Percentiles rank a stretch among this genome's conserved stretches.
Conservation (phyloP, 2,329 filamentous ascomycete species). For the Ustulina deusta region DNA sequence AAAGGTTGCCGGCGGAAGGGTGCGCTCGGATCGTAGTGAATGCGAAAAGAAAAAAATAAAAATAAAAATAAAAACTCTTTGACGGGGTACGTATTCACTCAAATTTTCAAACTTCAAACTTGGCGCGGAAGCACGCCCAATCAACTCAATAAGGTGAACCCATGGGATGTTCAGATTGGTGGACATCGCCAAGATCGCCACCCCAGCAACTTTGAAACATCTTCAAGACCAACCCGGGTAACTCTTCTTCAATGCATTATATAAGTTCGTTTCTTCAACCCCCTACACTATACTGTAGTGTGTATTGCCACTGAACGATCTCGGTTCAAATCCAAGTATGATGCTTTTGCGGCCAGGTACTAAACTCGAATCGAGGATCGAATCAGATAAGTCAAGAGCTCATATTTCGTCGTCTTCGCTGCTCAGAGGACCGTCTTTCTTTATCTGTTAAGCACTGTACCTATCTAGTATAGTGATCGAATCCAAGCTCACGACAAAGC, state of each 20-base stretch:
- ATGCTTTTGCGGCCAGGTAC: conserved; percentile 1
- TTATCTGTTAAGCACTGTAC: not conserved
- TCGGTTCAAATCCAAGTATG: not conserved
- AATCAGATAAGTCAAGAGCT: not conserved
- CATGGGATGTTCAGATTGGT: not conserved
- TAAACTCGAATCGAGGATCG: not conserved
- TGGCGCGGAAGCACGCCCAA: conserved; percentile 4
- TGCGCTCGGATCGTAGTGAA: conserved; percentile 24
- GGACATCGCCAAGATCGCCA: conserved; percentile 25
- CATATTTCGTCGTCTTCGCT: not conserved
- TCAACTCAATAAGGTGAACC: conserved; percentile 13
- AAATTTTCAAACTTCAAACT: conserved; percentile 3
- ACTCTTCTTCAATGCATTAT: conserved; percentile 30
- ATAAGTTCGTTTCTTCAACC: not conserved
- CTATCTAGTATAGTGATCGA: not conserved
- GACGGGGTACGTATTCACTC: conserved; percentile 22
- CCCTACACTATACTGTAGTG: not conserved
- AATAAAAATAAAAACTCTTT: not conserved
- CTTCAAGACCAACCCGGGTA: conserved; percentile 19
- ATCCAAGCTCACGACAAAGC: conserved; percentile 1
- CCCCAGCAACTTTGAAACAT: conserved; percentile 34
- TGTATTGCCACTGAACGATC: not conserved
- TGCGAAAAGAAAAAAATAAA: not conserved
- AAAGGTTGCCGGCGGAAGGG: conserved; percentile 14
- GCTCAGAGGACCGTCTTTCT: not conserved